Evolutionary conservation across 495 filamentous ascomycete genomes (phyloP), one percentile per base, ranked within the genome.

Genomic region (Talaromyces thailandensis): DNA sequence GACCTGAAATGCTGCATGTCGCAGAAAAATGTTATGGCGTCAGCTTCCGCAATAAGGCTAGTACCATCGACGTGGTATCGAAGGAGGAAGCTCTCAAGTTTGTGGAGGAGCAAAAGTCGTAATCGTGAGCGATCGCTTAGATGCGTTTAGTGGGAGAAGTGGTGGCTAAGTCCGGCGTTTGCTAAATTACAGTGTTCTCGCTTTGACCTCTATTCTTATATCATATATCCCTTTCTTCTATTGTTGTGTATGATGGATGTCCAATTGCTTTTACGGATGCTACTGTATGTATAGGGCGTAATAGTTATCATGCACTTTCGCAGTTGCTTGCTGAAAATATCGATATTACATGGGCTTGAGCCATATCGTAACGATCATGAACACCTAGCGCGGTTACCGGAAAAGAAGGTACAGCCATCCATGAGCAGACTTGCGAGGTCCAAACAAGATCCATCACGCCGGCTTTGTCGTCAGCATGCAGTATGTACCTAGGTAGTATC

Each of bases 21-120:
- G 95, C 95, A 21, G 92, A 97, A 76, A 95, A 97, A 77, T 96
- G 93, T 76, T 99, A 99, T 70, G 95, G 95, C 56, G 94, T 99
- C 26, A 86, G 89, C 60, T 98, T 97, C 77, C 83, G 86, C 58
- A 91, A 93, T 68, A 97, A 97, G 83, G 94, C 91, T 63, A 92
- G 88, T 73, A 88, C 86, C 18, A 93, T 98, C 63, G 91, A 95
- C 72, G 91, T 92, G 35, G 93, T 96, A 35, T 87, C 84, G 64
- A 82, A 86, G 62, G 90, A 96, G 64, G 89, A 95, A 72, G 94
- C 94, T 57, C 75, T 98, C 67, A 85, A 88, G 68, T 98, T 98
- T 75, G 93, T 98, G 31, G 92, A 97, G 71, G 93, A 91, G 67
- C 81, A 86, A 73, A 84, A 80, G 76, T 67, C 71, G 21, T 79